Evolutionary conservation across 164 flowering plant genomes (phyloP), one percentile per base, ranked within the genome.

Genomic region (Vitis vinifera): DNA sequence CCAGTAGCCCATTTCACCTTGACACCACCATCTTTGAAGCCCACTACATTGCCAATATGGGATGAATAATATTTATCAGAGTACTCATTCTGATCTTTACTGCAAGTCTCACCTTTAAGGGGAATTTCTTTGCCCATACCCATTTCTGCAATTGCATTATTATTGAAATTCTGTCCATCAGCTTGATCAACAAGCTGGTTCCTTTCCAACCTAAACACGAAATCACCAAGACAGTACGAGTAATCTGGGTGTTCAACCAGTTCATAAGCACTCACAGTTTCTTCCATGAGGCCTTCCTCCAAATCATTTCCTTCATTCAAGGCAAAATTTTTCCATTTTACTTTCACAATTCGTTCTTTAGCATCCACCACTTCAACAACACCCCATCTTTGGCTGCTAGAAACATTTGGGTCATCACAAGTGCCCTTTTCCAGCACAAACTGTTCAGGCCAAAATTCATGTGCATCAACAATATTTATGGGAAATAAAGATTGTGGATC

Each of bases 1-100:
- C 97, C 97, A 78, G 74, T 81, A 50, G 96, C 97, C 99, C 99
- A 95, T 80, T 59, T 86, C 75, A 95, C 97, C 81, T 86, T 80
- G 65, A 93, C 78, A 62, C 57, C 44, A 55, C 91, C 98, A 81
- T 85, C 83, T 75, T 81, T 73, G 48, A 85, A 76, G 51, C 91
- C 92, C 16, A 71, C 77, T 52, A 93, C 91, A 76, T 67, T 77
- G 53, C 99, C 99, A 72, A 91, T 84, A 71, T 73, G 73, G 37
- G 92, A 83, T 37, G 86, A 68, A 73, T 75, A 86, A 50, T 27
- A 12, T 12, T 61, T 68, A 19, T 47, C 63, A 15, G 63, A 49
- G 62, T 27, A 59, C n/a, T 67, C 73, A 10, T 50, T 69, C 10
- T 53, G 60, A 68, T 73, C 76, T 51, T 44, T 66, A 44, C 68